Evolutionary conservation across 352 stramenopile genomes (phyloP), one percentile per base, ranked within the genome.

Genomic region (Phytophthora pluvialis): DNA sequence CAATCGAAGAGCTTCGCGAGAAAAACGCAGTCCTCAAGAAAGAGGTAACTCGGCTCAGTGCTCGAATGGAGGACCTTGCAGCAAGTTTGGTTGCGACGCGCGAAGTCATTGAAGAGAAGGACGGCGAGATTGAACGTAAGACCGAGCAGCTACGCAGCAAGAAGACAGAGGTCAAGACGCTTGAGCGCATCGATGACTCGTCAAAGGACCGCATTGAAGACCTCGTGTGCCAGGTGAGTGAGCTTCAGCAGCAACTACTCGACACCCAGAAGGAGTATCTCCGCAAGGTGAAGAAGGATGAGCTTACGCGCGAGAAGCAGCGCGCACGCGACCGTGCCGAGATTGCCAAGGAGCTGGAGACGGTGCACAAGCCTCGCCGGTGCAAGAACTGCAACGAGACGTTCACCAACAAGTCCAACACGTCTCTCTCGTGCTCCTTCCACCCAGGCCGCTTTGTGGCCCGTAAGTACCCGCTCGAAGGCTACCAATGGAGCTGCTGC

Each of bases 351-450:
- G 83, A 94, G 29, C 80, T 94, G 53, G 86, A 94, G 60, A 73
- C 66, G 25, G 64, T 89, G 48, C 76, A 92, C 77, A 92, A 91
- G 53, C 79, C 86, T 4, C 81, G 83, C 11, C 69, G 85, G 21
- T 94, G 86, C 81, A 91, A 80, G 58, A 80, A 89, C 68, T 94
- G 86, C 78, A 91, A 88, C 63, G 86, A 92, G 68, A 87, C 83
- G 15, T 94, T 86, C 71, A 92, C 83, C 15, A 83, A 75, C 70
- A 90, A 94, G 70, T 91, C 77, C 43, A 93, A 93, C 75, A 90
- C 81, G 38, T 88, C 85, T 45, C 85, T 91, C 4, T 88, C 82
- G 67, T 93, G 85, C 64, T 90, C 82, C 28, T 93, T 80, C 74
- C 82, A 93, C 53, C 85, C 82, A 11, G 85, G 85, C 1, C 82